Base-by-base conservation (phyloP, 495 filamentous ascomycete genomes). In the Zalerion maritima region DNA sequence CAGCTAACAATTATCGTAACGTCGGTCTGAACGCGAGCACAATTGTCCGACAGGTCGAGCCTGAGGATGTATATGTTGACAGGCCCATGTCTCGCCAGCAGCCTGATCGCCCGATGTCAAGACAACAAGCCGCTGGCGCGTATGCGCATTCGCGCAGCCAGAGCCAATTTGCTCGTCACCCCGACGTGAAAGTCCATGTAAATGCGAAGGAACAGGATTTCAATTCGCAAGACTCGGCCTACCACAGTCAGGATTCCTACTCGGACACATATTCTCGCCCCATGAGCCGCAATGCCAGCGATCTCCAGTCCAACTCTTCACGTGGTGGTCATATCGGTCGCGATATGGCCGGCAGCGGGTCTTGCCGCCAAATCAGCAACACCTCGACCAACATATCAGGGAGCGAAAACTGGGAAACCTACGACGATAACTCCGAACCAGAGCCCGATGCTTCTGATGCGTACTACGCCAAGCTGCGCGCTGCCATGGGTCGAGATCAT, bases 361-460 rank as follows among this genome's bases (percentile, higher is more conserved):
- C n/a, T 24, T n/a, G 57, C 18, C 57, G 81, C 34, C 78, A 85
- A 37, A 73, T 75, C n/a, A 84, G 80, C 3, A 74, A 70, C 35
- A 70, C 73, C 6, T 79, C 73, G 2, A 81, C 78, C 1, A 61
- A 56, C 3, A 64, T 75, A 2, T 78, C 79, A 7, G 81, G 82
- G 2, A 87, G 80, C 0, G 85, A 93, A 54, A 94, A 94, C 50
- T 94, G 85, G 85, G 84, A 94, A 57, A 91, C 82, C 14, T 93
- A 84, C 36, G 78, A 83, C 38, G 77, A 82, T 47, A 70, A 64
- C 22, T 76, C 72, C 3, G 82, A 76, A 31, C 76, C 78, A 0
- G 82, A 89, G 39, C 53, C 52, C 18, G 83, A 86, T 48, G 67
- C 69, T 2, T 73, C 69, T 11, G 78, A 85, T 32, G 62, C 70